Evolutionary conservation across 2,329 filamentous ascomycete genomes (phyloP), one percentile per base, ranked within the genome.

Genomic region (Botrytis deweyae): DNA sequence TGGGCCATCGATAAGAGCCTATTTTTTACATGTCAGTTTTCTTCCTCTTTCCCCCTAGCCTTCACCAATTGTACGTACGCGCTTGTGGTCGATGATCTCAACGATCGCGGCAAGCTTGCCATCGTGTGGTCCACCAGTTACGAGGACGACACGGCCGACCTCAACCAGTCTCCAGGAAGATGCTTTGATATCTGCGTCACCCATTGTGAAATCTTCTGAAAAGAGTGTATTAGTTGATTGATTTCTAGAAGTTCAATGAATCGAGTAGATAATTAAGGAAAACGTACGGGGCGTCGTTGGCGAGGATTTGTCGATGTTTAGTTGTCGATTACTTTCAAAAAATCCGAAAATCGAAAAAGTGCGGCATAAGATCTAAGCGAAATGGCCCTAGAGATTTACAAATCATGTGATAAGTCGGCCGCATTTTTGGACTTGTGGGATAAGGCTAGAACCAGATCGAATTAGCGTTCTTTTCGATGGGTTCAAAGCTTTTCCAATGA

Each of bases 1-100:
- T 83, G 95, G 94, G 85, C 95, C 95, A 86, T 99, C 96, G 84
- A 99, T 90, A 84, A 99, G 92, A 87, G 94, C 93, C 96, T 99
- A 85, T 78, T 82, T 77, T n/a, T 59, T 70, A 44, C 46, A 75
- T 75, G 81, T 75, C 79, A 75, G 78, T 76, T 77, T 77, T 75
- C 77, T 74, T 16, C 58, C 73, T 68, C 33, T 62, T 71, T 74
- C 42, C 59, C 49, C 29, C 33, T 52, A 73, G n/a, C 70, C 20
- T 61, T 65, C 58, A 44, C 46, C 52, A 76, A 70, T 72, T 62
- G 33, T 84, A 94, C 96, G 85, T 97, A 99, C 96, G 88, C 96
- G 94, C 91, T 97, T 98, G 92, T 99, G 95, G 88, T 99, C 96
- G 88, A 99, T 96, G 87, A 99, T 98, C 91, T 99, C 95, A 87